These are phyloP conservation scores for Butyriboletus loyo DNA, from an alignment of 768 basidiomycete species.

Conservation along the genomic window DNA sequence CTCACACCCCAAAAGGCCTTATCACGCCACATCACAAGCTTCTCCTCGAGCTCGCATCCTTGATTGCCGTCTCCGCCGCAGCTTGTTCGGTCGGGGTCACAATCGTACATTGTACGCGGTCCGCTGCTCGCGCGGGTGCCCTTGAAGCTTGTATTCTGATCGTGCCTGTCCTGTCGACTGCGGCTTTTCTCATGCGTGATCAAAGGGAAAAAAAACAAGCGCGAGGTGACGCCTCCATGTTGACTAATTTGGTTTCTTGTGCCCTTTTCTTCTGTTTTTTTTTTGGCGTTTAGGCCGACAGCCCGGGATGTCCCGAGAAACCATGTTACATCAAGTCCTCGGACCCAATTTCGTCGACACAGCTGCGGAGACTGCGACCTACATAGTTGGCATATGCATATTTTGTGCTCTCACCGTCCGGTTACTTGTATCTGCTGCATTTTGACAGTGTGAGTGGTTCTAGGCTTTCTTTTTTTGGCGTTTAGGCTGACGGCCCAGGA, in stretches of 20 bases:
- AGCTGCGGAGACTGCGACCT: conserved; percentile 9
- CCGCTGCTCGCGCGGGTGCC: conserved; percentile 13
- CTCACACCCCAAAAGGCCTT: neutral
- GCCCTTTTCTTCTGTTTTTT: neutral
- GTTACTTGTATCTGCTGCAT: no score
- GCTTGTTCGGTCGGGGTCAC: conserved; percentile 8
- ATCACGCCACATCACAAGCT: neutral
- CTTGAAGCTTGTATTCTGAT: conserved; percentile 9
- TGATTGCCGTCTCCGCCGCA: conserved; percentile 12
- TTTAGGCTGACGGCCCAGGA: neutral
- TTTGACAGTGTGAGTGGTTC: no score
- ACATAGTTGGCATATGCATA: conserved; percentile 7
- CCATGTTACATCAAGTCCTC: conserved; percentile 1
- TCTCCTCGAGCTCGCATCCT: conserved; percentile 9
- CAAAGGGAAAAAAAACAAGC: neutral
- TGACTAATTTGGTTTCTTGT: neutral
- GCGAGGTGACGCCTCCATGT: neutral
- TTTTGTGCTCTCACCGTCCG: conserved; percentile 16
- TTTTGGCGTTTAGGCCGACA: neutral
- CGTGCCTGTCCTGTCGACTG: conserved; percentile 6
- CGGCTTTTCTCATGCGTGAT: conserved; percentile 2
- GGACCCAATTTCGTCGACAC: conserved; percentile 7
- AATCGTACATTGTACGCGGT: neutral
- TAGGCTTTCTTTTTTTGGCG: no score
- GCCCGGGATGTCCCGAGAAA: neutral